Percentiles rank a stretch among this genome's conserved stretches.
These are phyloP conservation scores for Solanum corneliomulleri DNA, from an alignment of 257 asterid genomes.

Conservation along the genomic window DNA sequence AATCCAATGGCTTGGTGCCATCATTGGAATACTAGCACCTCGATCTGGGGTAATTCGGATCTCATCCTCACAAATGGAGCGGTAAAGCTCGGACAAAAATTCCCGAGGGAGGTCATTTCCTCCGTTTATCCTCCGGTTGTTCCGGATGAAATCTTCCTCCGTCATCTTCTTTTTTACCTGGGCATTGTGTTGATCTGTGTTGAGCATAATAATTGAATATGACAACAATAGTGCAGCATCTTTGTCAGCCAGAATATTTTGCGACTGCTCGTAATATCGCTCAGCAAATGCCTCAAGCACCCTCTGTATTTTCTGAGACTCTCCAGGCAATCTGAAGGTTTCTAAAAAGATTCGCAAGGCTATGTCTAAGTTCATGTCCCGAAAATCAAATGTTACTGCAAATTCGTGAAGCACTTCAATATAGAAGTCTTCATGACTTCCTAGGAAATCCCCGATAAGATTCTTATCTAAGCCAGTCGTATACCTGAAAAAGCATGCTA, in stretches of 20 bases:
- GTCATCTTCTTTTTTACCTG: constrained; percentile 97
- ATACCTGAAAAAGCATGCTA: constrained; percentile 70
- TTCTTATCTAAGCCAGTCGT: constrained; percentile 69
- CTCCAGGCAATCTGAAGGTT: constrained; percentile 89
- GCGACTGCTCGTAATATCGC: constrained; percentile 75
- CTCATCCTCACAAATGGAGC: constrained; percentile 78
- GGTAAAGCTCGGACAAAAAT: constrained; percentile 62
- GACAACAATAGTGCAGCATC: constrained; percentile 84
- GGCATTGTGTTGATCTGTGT: constrained; percentile 83
- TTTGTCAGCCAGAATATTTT: constrained; percentile 63
- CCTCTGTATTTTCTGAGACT: constrained; percentile 91
- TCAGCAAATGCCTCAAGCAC: constrained; percentile 93
- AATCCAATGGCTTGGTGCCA: constrained; percentile 78
- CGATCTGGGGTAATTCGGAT: constrained; percentile 73
- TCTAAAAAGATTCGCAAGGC: constrained; percentile 85
- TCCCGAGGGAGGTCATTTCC: constrained; percentile 91
- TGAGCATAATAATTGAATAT: constrained; percentile 76
- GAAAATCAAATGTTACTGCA: constrained; percentile 67
- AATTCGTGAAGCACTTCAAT: constrained; percentile 80
- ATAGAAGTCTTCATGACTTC: constrained; percentile 79
- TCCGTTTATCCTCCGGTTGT: constrained; percentile 75
- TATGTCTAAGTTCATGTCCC: constrained; percentile 65
- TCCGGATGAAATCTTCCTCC: constrained; percentile 84
- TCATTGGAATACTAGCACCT: constrained; percentile 33
- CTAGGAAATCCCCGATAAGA: constrained; percentile 72